A percentile compares a stretch with the other conserved stretches of the same genome.
phyloP scores from a whole-genome alignment of 495 filamentous ascomycete genomes.

The Aspergillus kassunensis region DNA sequence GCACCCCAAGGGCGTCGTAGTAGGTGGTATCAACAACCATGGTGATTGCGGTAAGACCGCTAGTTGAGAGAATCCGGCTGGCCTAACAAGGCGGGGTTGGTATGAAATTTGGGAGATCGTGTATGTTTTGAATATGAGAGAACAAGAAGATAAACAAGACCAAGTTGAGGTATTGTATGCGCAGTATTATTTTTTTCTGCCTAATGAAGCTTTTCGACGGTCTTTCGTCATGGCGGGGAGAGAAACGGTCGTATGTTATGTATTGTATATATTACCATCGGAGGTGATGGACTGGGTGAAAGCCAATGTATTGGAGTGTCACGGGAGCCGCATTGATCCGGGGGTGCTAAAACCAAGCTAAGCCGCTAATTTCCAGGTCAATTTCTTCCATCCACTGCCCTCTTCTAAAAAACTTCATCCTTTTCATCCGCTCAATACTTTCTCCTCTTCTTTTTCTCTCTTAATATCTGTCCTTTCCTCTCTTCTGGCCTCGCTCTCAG shows the following conservation, averaged over 20 bases:
- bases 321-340: slow-evolving; percentile 7
- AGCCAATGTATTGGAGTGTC: background rate
- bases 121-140: no score
- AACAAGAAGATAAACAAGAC: no score
- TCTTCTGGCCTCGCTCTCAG: slow-evolving; percentile 12
- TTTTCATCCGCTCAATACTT: background rate
- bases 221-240: slow-evolving; percentile 26
- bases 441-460: background rate
- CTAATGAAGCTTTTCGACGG: slow-evolving; percentile 16
- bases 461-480: slow-evolving; percentile 11
- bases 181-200: slow-evolving; percentile 22
- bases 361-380: background rate
- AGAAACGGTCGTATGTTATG: background rate
- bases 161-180: background rate
- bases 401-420: background rate
- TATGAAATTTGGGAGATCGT: no score
- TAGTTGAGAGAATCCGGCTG: background rate
- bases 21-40: slow-evolving; percentile 86
- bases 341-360: background rate
- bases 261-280: background rate
- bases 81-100: background rate
- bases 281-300: background rate
- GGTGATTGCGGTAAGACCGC: slow-evolving; percentile 18
- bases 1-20: slow-evolving; percentile 88
- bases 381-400: background rate